Conservation (phyloP, 2,329 filamentous ascomycete genomes). For the Aspergillus cejpii region DNA sequence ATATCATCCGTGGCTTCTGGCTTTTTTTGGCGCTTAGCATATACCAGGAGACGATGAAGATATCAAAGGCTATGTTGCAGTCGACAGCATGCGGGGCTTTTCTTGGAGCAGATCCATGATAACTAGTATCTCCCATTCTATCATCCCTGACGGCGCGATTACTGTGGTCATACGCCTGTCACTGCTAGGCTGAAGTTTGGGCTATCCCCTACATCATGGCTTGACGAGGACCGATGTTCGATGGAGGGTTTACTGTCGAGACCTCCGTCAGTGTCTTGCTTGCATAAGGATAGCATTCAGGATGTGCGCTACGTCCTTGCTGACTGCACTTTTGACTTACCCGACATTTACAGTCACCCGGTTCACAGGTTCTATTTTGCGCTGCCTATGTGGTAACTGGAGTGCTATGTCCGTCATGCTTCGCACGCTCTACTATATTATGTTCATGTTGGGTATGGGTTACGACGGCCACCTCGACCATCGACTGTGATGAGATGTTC, state of each 20-base stretch:
- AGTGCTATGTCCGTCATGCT: no score
- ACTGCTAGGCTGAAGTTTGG: neutral
- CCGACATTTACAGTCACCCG: no score
- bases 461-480: no score
- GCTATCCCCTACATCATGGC: neutral
- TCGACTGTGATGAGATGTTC: no score
- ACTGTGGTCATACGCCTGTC: neutral
- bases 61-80: neutral
- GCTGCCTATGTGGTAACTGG: no score
- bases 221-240: neutral
- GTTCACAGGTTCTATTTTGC: no score
- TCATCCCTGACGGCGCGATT: neutral
- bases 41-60: neutral
- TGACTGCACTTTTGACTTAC: no score
- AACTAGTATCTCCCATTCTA: neutral
- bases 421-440: no score
- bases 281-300: neutral
- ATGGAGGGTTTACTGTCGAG: neutral
- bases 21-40: neutral
- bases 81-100: neutral
- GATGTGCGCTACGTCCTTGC: neutral
- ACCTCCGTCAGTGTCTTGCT: neutral
- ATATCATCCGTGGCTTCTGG: neutral
- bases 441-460: no score
- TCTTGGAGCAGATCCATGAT: neutral